Base-by-base conservation (phyloP, 2,329 filamentous ascomycete species). In the Sphaerulina vaccinii region DNA sequence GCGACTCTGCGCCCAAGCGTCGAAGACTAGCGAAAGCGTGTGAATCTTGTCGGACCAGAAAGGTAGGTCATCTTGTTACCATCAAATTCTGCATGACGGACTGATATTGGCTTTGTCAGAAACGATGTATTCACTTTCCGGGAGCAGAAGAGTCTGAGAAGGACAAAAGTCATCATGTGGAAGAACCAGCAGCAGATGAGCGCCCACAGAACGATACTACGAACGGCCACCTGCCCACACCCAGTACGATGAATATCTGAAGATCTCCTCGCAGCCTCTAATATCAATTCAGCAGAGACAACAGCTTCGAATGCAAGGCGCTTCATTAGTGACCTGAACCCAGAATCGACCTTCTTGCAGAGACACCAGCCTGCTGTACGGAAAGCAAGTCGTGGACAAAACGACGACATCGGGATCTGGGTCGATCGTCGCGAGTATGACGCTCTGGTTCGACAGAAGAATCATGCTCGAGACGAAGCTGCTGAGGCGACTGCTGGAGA, bases 301-400 rank as follows among this genome's bases (percentile, higher is more conserved):
- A 49, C 45, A 9, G 37, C 47, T 11, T 49, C 47, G 2, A 47
- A 43, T 38, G 36, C 52, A 5, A 39, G 51, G 36, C 57, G 40
- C 19, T 58, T 51, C 43, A 59, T 56, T 42, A 57, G 55, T 46
- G 75, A 77, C 51, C 61, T 76, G 48, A 73, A 72, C 33, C 75
- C 75, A 3, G 74, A 76, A 55, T 70, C 74, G n/a, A 71, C 73
- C 8, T 64, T 78, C 24, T 63, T 75, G 44, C 70, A 74, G 37
- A 68, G 73, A 24, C 66, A 71, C 35, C 40, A 58, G 27, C 52
- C 56, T 35, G 49, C 47, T 43, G 36, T 52, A 29, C 54, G 54
- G 54, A 42, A 43, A 45, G 29, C 55, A 33, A 37, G 54, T 54
- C 48, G 51, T 27, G 40, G 38, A 10, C 49, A 33, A 7, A 63